phyloP scores from a whole-genome alignment of 768 basidiomycete species.

The Tricholoma sp. region DNA sequence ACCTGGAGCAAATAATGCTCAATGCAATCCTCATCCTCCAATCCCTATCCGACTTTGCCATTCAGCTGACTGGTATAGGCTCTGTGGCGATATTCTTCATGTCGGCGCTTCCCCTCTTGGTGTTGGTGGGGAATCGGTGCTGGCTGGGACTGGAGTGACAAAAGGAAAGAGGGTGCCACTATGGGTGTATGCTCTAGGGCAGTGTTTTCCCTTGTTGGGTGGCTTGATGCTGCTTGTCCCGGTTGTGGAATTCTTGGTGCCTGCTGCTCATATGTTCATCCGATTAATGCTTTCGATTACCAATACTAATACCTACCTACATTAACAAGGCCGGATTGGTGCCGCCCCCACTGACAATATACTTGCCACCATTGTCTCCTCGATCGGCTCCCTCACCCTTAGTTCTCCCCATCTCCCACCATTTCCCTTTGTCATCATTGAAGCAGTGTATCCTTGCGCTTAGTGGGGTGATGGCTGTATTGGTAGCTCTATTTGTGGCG shows the following conservation, averaged over 20 bases:
- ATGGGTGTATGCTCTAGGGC: constrained; percentile 59
- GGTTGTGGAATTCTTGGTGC: constrained; percentile 85
- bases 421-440: constrained; percentile 45
- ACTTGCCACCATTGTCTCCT: constrained; percentile 71
- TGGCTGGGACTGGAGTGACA: constrained; percentile 13
- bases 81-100: constrained; percentile 75
- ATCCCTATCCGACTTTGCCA: constrained; percentile 43
- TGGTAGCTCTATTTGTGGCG: constrained; percentile 58
- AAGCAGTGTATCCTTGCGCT: constrained; percentile 39
- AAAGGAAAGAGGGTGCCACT: constrained; percentile 40
- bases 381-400: constrained; percentile 53
- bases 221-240: constrained; percentile 55
- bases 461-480: constrained; percentile 38
- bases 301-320: neutral
- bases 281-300: neutral
- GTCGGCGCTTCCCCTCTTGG: constrained; percentile 45
- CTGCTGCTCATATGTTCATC: constrained; percentile 55
- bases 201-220: constrained; percentile 47
- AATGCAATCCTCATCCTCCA: constrained; percentile 59
- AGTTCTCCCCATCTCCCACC: constrained; percentile 65
- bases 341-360: constrained; percentile 83
- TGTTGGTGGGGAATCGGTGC: constrained; percentile 47
- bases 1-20: constrained; percentile 54
- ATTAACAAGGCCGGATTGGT: constrained; percentile 77
- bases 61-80: constrained; percentile 69